Evolutionary conservation across 176 grass and related monocot genomes (phyloP), one percentile per base, ranked within the genome.

Genomic region (Avena sativa): DNA sequence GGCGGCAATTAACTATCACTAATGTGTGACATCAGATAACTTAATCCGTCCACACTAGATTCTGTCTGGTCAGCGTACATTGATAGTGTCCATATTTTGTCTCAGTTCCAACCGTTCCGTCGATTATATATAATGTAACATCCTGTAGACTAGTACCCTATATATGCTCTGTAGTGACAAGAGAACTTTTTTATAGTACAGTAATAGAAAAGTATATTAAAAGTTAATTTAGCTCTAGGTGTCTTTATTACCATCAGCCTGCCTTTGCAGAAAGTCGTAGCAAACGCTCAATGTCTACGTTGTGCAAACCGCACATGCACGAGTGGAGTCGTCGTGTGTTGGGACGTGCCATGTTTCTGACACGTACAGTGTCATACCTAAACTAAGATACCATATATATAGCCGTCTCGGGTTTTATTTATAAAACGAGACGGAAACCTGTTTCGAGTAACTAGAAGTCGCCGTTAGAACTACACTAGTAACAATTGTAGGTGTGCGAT

Each of bases 1-100:
- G 79, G 43, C 52, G 81, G 70, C 86, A 68, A 59, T 81, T 61
- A 47, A 75, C 26, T 80, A 84, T 84, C 57, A 83, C 34, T 80
- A 66, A 74, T 49, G 15, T 73, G 59, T 61, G 58, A 20, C 84
- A 71, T 40, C 63, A 77, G 26, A 60, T 79, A 34, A 36, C 58
- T 83, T 17, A 36, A 55, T 50, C 73, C 69, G 9, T 49, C 49
- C 40, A 59, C 72, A 0, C 19, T 59, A 65, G 28, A 71, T 62
- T 65, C 75, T 67, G 25, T 43, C 59, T 53, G 15, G 14, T 2
- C 47, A 16, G 19, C 34, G 12, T 38, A 47, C 44, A 61, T 40
- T 32, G 26, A 20, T 66, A 50, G 43, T 48, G 34, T 80, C 46
- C 76, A 61, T 63, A 32, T 8, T 11, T 25, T 3, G 40, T 8